Conservation (phyloP, 2,329 filamentous ascomycete genomes). For the Aspergillus costaricaensis region DNA sequence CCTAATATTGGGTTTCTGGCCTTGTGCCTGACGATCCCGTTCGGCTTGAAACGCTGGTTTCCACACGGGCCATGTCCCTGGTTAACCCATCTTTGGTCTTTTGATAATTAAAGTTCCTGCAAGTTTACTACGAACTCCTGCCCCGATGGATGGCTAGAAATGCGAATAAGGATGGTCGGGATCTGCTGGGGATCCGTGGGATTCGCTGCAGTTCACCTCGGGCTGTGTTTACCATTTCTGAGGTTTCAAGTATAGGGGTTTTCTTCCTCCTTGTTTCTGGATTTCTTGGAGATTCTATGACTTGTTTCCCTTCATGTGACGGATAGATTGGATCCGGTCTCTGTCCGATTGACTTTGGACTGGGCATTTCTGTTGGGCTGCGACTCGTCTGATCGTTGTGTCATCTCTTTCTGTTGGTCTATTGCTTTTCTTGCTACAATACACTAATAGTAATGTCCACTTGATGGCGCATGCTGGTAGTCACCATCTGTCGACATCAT, state of each 20-base stretch:
- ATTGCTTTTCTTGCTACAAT: background rate
- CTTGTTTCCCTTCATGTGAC: background rate
- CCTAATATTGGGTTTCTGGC: constrained; percentile 4
- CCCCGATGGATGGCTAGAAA: background rate
- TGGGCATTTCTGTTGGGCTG: background rate
- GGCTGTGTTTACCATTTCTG: background rate
- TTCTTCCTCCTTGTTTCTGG: background rate
- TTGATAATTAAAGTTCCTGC: background rate
- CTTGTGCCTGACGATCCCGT: constrained; percentile 2
- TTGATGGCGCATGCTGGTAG: background rate
- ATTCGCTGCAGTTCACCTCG: background rate
- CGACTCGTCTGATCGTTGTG: background rate
- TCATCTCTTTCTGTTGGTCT: background rate
- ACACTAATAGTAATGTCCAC: background rate
- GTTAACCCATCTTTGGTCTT: background rate
- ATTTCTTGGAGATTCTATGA: too few relatives aligned
- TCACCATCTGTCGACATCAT: background rate
- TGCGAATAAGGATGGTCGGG: constrained; percentile 1
- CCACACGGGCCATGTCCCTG: background rate
- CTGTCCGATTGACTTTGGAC: background rate
- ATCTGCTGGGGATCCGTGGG: constrained; percentile 3
- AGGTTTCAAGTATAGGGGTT: constrained; percentile 8
- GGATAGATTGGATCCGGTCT: background rate
- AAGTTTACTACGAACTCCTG: background rate
- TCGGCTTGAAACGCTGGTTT: constrained; percentile 1